Evolutionary conservation across 2,329 filamentous ascomycete species (phyloP), one percentile per base, ranked within the genome.

Genomic region (Sporothrix phasma): DNA sequence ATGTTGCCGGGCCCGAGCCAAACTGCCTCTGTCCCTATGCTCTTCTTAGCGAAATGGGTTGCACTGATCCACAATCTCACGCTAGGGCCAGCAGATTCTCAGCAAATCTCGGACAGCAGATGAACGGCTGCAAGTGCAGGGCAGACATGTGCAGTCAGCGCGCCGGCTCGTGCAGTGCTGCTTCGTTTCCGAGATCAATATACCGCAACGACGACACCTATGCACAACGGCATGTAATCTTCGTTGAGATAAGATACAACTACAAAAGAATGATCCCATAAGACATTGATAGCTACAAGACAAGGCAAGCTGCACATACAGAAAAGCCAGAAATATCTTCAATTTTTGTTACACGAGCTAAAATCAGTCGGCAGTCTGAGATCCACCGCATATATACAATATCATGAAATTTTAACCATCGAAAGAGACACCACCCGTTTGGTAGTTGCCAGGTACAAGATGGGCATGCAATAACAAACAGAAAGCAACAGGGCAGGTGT

Each of bases 61-160:
- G n/a, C 17, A 4, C 5, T 10, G 1, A 10, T 7, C 4, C 2
- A 15, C 11, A 31, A 22, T 37, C 2, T 0, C 3, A 54, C 13
- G 22, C 15, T 6, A 17, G 24, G 13, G 29, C 31, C n/a, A n/a
- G n/a, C n/a, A n/a, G n/a, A n/a, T n/a, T n/a, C 70, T 76, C 58
- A 84, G 85, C 1, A 86, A 86, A n/a, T n/a, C n/a, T n/a, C n/a
- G n/a, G 15, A 86, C 84, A 3, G 39, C 74, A 19, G 81, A 79
- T 1, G 70, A 71, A 59, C 70, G 0, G 19, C 71, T 70, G 13
- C 70, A 77, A 2, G 67, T 63, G n/a, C 66, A 15, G 3, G 66
- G 54, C 45, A 65, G 67, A 0, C 68, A 67, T 45, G 68, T 73
- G 13, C 49, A 8, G 69, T 73, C 2, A 61, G 43, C 6, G 77